phyloP scores from a whole-genome alignment of 2,329 filamentous ascomycete genomes.

The Fusarium anthophilum region DNA sequence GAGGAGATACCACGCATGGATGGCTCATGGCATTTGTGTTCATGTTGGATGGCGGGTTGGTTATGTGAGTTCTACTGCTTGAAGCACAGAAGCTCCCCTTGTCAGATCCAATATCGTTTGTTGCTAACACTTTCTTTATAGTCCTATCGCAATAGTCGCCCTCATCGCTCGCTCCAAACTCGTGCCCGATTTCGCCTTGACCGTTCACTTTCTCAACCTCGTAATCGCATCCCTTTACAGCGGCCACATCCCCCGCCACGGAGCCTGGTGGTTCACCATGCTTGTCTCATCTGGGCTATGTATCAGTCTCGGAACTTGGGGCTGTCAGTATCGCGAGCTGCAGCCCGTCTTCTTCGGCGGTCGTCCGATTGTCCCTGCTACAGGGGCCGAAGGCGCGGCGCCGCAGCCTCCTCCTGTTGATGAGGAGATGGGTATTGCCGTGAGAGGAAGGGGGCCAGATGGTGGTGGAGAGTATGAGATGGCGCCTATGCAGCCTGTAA shows the following conservation, averaged over 20 bases:
- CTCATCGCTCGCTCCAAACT: slow-evolving; percentile 91
- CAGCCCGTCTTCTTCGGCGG: slow-evolving; percentile 88
- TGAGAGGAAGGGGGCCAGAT: slow-evolving; percentile 63
- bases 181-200: slow-evolving; percentile 92
- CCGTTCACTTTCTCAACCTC: slow-evolving; percentile 85
- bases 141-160: slow-evolving; percentile 83
- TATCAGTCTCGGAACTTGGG: slow-evolving; percentile 81
- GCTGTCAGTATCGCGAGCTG: slow-evolving; percentile 89
- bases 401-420: slow-evolving; percentile 45
- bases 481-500: slow-evolving; percentile 52
- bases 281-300: slow-evolving; percentile 55
- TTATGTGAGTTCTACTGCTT: slow-evolving; percentile 53
- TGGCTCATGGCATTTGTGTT: slow-evolving; percentile 69
- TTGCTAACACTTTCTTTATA: slow-evolving; percentile 50
- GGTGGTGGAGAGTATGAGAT: slow-evolving; percentile 73
- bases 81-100: background rate
- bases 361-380: slow-evolving; percentile 50
- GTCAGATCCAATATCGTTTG: background rate
- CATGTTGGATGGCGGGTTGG: slow-evolving; percentile 64
- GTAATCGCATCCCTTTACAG: slow-evolving; percentile 82
- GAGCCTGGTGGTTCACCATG: slow-evolving; percentile 85
- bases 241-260: slow-evolving; percentile 76
- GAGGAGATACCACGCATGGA: slow-evolving; percentile 69
- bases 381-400: slow-evolving; percentile 15
- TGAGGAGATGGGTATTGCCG: slow-evolving; percentile 62